A percentile compares a stretch with the other conserved stretches of the same genome.
phyloP scores from a whole-genome alignment of 108 stramenopile genomes.

The Nitzschia sp. region DNA sequence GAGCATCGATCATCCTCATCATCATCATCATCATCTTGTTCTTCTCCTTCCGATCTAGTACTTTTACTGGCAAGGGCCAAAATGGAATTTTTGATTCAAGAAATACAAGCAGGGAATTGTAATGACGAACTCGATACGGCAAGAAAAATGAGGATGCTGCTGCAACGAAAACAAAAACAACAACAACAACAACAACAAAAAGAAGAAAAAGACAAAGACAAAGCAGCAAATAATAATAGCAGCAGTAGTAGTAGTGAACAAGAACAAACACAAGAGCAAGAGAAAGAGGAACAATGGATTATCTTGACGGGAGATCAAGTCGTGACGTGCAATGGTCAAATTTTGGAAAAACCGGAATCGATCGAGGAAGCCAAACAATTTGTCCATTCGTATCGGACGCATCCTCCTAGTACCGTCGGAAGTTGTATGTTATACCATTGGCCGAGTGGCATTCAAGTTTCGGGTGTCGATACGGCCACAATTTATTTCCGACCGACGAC shows the following conservation, averaged over 20 bases:
- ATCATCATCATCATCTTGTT: too few species aligned
- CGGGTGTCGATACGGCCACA: constrained; percentile 78
- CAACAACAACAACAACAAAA: too few species aligned
- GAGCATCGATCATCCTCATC: too few species aligned
- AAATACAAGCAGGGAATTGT: constrained; percentile 43
- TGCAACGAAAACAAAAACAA: too few species aligned
- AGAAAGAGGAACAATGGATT: constrained; percentile 38
- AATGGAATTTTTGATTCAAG: constrained; percentile 60
- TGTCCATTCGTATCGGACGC: constrained; percentile 47
- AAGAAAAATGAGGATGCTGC: too few species aligned
- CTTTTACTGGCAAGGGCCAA: constrained; percentile 70
- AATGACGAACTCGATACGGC: constrained; percentile 50
- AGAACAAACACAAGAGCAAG: not conserved
- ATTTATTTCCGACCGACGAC: constrained; percentile 54
- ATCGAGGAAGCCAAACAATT: constrained; percentile 72
- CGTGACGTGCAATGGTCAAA: constrained; percentile 61
- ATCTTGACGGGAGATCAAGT: constrained; percentile 87
- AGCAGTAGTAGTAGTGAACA: too few species aligned
- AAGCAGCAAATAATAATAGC: too few species aligned
- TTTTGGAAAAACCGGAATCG: constrained; percentile 78
- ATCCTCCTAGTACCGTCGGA: constrained; percentile 74
- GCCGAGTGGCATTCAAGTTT: constrained; percentile 65
- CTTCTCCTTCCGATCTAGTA: constrained; percentile 51
- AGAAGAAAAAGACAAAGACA: not conserved
- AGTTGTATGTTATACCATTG: constrained; percentile 69